Percentiles rank a stretch among this genome's conserved stretches.
Evolutionary conservation across 169 alveolate genomes (phyloP).

Genomic region (Plasmodium falciparum): DNA sequence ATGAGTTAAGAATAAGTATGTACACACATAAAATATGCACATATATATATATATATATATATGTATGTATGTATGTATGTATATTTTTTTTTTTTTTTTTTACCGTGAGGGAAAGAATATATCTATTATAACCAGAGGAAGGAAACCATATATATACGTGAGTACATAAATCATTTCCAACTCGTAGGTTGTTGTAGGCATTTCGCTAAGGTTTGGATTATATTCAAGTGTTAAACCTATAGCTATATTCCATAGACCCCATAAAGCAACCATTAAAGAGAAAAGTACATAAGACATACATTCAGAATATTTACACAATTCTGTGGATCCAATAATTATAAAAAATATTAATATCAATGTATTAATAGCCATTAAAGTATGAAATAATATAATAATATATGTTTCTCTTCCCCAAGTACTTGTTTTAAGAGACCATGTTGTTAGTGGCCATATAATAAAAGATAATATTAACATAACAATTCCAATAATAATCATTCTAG

Average conservation of each 20-base stretch:
- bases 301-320: constrained; percentile 74
- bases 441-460: constrained; percentile 75
- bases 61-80: background rate
- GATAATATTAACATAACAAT: constrained; percentile 68
- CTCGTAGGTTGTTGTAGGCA: constrained; percentile 36
- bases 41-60: no score
- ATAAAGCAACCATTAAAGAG: constrained; percentile 56
- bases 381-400: constrained; percentile 65
- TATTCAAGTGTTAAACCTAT: constrained; percentile 34
- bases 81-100: constrained; percentile 9
- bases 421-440: constrained; percentile 63
- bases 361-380: constrained; percentile 71
- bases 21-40: no score
- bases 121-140: constrained; percentile 80
- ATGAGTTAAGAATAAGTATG: no score
- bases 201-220: background rate
- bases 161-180: constrained; percentile 76
- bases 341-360: constrained; percentile 47
- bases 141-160: constrained; percentile 75
- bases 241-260: constrained; percentile 82
- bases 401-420: constrained; percentile 51
- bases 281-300: constrained; percentile 64
- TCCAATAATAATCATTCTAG: constrained; percentile 68
- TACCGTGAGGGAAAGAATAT: constrained; percentile 81
- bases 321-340: constrained; percentile 23